Evolutionary conservation across 192 early-diverging fungal genomes (phyloP).

Genomic region (Coemansia sp.): DNA sequence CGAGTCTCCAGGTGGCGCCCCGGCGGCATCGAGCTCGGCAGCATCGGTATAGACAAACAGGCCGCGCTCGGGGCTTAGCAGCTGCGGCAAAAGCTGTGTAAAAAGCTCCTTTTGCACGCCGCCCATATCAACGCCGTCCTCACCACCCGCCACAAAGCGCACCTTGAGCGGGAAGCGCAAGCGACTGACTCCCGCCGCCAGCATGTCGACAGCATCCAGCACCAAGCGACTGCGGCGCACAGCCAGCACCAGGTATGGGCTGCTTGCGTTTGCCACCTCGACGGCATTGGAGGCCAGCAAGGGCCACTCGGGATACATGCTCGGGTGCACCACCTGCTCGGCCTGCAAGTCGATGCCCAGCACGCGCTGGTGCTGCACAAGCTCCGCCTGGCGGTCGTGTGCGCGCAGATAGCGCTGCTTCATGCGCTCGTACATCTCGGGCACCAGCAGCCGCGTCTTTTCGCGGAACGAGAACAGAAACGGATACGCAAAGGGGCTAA

Average conservation of each 20-base stretch:
- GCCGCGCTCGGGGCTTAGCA: constrained; percentile 71
- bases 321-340: constrained; percentile 22
- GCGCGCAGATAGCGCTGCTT: constrained; percentile 23
- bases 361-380: constrained; percentile 32
- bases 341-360: constrained; percentile 31
- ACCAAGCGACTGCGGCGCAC: constrained; percentile 67
- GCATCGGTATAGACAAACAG: constrained; percentile 58
- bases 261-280: constrained; percentile 11
- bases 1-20: too few relatives aligned
- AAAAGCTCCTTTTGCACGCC: constrained; percentile 98
- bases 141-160: constrained; percentile 81
- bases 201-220: constrained; percentile 64
- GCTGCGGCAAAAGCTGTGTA: constrained; percentile 66
- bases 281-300: constrained; percentile 18
- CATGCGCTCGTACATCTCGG: constrained; percentile 33
- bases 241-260: constrained; percentile 77
- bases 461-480: constrained; percentile 20
- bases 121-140: constrained; percentile 93
- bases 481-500: constrained; percentile 36
- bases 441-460: constrained; percentile 14
- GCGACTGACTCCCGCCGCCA: constrained; percentile 4
- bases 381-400: constrained; percentile 35
- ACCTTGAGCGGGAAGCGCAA: constrained; percentile 53
- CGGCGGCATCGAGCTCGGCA: constrained; percentile 1
- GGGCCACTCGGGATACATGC: constrained; percentile 28